These are phyloP conservation scores for Plasmodium yoelii DNA, from an alignment of 169 alveolate species.

Conservation along the genomic window DNA sequence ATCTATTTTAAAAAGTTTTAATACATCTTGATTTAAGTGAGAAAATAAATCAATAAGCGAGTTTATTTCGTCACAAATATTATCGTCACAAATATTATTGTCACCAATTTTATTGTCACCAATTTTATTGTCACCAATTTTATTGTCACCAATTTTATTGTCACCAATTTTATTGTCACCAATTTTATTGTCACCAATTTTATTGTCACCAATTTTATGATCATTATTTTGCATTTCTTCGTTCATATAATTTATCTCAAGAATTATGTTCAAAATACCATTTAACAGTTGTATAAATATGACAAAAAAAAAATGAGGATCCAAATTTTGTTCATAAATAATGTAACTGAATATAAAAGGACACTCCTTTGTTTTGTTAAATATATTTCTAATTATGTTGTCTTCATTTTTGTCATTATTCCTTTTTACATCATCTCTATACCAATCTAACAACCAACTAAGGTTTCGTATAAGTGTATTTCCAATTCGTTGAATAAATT, in stretches of 20 bases:
- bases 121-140: neutral
- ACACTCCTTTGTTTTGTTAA: constrained; percentile 17
- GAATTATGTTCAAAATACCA: constrained; percentile 1
- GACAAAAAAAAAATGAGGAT: constrained; percentile 31
- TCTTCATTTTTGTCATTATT: neutral
- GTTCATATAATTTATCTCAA: constrained; percentile 2
- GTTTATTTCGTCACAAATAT: neutral
- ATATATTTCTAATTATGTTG: constrained; percentile 13
- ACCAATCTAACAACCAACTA: neutral
- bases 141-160: neutral
- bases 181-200: too few relatives aligned
- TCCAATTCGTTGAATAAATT: neutral
- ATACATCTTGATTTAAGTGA: constrained; percentile 1
- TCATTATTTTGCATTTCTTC: too few relatives aligned
- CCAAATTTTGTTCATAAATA: constrained; percentile 21
- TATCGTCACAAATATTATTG: too few relatives aligned
- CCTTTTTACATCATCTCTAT: neutral
- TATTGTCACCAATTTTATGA: neutral
- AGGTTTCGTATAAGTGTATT: neutral
- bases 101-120: neutral
- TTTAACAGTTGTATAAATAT: constrained; percentile 30
- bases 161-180: neutral
- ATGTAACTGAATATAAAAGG: constrained; percentile 40
- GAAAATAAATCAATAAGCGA: neutral
- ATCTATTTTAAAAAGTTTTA: constrained; percentile 8